A percentile compares a stretch with the other conserved stretches of the same genome.
These are phyloP conservation scores for Verticillium zaregamsianum DNA, from an alignment of 2,329 filamentous ascomycete genomes.

Conservation along the genomic window DNA sequence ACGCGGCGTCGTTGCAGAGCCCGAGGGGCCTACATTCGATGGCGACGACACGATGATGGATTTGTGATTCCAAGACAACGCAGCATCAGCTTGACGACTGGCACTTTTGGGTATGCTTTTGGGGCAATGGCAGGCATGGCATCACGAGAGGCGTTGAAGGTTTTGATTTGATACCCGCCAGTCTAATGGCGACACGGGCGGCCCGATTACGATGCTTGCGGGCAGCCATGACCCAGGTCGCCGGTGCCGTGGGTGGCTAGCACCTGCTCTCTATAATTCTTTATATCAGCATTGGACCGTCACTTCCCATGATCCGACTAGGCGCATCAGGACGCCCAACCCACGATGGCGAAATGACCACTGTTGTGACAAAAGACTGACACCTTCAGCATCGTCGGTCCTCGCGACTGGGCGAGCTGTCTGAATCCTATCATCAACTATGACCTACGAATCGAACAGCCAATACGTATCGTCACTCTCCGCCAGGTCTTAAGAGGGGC, in stretches of 20 bases:
- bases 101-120: not conserved
- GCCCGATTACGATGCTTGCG: not conserved
- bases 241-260: not conserved
- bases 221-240: not conserved
- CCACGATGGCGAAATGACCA: no score
- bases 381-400: no score
- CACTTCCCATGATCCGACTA: not conserved
- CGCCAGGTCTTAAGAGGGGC: not conserved
- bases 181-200: constrained; percentile 7
- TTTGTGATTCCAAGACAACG: constrained; percentile 17
- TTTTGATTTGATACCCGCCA: constrained; percentile 15
- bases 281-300: not conserved
- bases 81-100: not conserved
- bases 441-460: no score
- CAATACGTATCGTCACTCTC: no score
- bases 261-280: not conserved
- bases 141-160: constrained; percentile 11
- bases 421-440: no score
- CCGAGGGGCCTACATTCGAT: constrained; percentile 49
- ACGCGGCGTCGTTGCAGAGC: constrained; percentile 68
- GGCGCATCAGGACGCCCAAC: not conserved
- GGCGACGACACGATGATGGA: constrained; percentile 92
- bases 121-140: not conserved
- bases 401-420: no score
- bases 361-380: no score